Evolutionary conservation across 2,329 filamentous ascomycete species (phyloP).

Genomic region (Beauveria pseudobassiana): DNA sequence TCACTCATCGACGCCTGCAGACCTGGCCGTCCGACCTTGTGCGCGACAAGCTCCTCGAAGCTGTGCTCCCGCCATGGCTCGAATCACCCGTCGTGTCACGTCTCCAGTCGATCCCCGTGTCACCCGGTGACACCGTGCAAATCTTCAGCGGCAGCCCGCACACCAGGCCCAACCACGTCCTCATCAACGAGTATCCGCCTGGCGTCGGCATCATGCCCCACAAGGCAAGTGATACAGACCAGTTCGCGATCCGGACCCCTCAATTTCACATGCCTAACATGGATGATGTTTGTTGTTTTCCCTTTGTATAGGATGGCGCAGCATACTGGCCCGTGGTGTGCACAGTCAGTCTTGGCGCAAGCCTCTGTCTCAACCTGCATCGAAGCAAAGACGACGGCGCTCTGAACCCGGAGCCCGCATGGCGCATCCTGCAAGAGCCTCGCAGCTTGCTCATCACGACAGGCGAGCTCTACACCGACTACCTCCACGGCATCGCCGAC

Average conservation of each 20-base stretch:
- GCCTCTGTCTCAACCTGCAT: constrained; percentile 71
- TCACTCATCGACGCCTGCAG: constrained; percentile 85
- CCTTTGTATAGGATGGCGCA: constrained; percentile 54
- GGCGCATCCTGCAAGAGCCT: constrained; percentile 71
- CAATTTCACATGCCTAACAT: neutral
- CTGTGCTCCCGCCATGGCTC: constrained; percentile 70
- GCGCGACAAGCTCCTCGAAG: constrained; percentile 66
- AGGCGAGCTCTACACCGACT: constrained; percentile 58
- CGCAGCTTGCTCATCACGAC: constrained; percentile 72
- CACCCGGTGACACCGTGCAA: constrained; percentile 22
- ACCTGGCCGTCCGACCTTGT: constrained; percentile 82
- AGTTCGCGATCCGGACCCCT: neutral
- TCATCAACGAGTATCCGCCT: constrained; percentile 85
- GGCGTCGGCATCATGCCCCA: constrained; percentile 96
- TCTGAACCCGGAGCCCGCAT: constrained; percentile 41
- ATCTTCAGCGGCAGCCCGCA: constrained; percentile 64
- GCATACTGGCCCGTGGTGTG: constrained; percentile 86
- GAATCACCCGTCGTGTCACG: constrained; percentile 59
- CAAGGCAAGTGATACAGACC: constrained; percentile 39
- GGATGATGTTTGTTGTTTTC: no score
- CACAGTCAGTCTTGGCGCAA: constrained; percentile 77
- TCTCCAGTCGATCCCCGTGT: constrained; percentile 41
- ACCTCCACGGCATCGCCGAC: constrained; percentile 68
- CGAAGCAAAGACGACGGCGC: constrained; percentile 54
- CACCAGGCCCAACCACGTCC: constrained; percentile 73